Percentiles rank a stretch among this genome's conserved stretches.
phyloP scores from a whole-genome alignment of 805 yeast species.

The Starmerella sirachaensis region DNA sequence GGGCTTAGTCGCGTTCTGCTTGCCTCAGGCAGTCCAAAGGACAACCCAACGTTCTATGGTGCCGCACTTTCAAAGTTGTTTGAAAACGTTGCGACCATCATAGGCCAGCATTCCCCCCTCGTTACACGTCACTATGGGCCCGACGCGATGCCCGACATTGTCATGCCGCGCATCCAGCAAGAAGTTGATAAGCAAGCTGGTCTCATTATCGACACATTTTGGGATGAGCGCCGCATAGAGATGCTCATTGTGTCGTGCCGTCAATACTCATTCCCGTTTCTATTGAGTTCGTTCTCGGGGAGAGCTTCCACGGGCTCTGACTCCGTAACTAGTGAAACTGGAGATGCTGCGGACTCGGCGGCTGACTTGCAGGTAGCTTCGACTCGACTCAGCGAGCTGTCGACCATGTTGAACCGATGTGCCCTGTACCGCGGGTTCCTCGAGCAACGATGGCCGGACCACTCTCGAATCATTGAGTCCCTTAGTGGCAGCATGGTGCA shows the following conservation, averaged over 20 bases:
- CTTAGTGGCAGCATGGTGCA: conserved; percentile 44
- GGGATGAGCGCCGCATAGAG: conserved; percentile 56
- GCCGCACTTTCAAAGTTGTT: conserved; percentile 40
- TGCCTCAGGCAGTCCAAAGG: conserved; percentile 20
- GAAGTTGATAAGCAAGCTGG: conserved; percentile 94
- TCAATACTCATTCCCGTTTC: conserved; percentile 41
- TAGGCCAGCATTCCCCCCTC: conserved; percentile 74
- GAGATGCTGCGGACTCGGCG: conserved; percentile 1
- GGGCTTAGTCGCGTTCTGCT: conserved; percentile 63
- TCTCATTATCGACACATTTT: conserved; percentile 71
- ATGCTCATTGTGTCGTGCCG: conserved; percentile 44
- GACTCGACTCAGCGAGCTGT: conserved; percentile 54
- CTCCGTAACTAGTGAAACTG: not conserved
- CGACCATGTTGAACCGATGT: conserved; percentile 78
- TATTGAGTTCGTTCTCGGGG: conserved; percentile 26
- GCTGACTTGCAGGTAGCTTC: conserved; percentile 52
- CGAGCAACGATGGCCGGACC: conserved; percentile 47
- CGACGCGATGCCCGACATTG: conserved; percentile 39
- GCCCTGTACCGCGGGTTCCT: conserved; percentile 46
- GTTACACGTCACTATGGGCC: conserved; percentile 64
- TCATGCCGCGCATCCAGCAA: conserved; percentile 61
- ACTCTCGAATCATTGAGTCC: conserved; percentile 26
- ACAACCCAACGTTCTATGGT: conserved; percentile 27
- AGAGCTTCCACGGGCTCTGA: not conserved
- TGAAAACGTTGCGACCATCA: conserved; percentile 72